Percentiles rank a stretch among this genome's conserved stretches.
phyloP scores from a whole-genome alignment of 306 rosid genomes.

The Prunus campanulata region DNA sequence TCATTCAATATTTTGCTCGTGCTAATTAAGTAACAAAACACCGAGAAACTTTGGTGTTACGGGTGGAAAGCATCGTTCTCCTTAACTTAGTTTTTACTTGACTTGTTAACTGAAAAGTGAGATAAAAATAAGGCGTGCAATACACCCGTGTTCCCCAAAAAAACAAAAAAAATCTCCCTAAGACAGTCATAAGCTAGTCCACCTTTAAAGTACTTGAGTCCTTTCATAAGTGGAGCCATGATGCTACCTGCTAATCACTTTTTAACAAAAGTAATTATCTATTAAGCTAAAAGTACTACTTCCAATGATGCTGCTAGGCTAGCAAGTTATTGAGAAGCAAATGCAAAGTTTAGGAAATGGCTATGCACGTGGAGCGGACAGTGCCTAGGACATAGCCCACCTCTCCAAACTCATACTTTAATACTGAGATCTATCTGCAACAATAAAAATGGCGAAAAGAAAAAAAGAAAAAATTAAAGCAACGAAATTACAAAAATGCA shows the following conservation, averaged over 20 bases:
- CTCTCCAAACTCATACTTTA: background rate
- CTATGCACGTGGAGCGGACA: constrained; percentile 22
- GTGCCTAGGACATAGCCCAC: background rate
- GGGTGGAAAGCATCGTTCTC: too few species aligned
- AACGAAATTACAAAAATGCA: background rate
- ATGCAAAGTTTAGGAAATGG: background rate
- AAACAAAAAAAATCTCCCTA: background rate
- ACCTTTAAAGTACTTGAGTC: background rate
- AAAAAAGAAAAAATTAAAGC: too few species aligned
- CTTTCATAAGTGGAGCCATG: background rate
- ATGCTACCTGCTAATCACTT: background rate
- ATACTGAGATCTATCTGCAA: background rate
- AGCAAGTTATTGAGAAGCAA: background rate
- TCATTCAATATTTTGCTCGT: too few species aligned
- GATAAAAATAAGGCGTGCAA: too few species aligned
- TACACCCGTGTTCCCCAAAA: too few species aligned
- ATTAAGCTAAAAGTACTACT: background rate
- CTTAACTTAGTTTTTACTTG: too few species aligned
- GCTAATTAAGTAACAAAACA: too few species aligned
- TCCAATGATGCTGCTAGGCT: background rate
- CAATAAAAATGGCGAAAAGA: background rate
- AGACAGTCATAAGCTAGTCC: constrained; percentile 1
- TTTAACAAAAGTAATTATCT: background rate
- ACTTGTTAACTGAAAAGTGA: too few species aligned
- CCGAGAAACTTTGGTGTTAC: too few species aligned